Base-by-base conservation (phyloP, 1,284 basidiomycete genomes). In the Ceratobasidium theobromae region DNA sequence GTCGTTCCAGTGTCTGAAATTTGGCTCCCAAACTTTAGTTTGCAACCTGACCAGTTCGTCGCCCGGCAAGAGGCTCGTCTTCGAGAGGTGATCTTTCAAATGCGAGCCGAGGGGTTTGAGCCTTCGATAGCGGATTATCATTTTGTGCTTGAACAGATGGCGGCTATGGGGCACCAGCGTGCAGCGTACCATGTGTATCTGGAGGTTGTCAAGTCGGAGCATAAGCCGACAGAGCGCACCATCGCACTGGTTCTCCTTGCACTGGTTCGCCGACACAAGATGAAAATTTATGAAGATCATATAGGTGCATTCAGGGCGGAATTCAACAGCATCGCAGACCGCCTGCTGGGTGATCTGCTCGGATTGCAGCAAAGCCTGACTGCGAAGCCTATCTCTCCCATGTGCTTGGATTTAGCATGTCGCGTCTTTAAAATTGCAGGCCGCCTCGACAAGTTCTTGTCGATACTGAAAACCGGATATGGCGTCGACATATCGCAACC, bases 401-500 rank as follows among this genome's bases (percentile, higher is more conserved):
- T 78, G 60, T 85, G 83, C 70, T 77, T 89, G 65, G 89, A 91
- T 74, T 75, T 89, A 54, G 78, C 78, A 3, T 76, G 87, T 46
- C 85, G 88, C 16, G 81, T 91, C 66, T 76, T 89, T 70, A 87
- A 86, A 76, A 84, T 85, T 69, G 84, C 83, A 0, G 72, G 81
- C 49, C 82, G 87, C 72, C 73, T 77, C 62, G 76, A 79, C 33
- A 78, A 78, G 0, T 87, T 88, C 73, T 33, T 62, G 16, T 30
- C 45, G 2, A 40, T 90, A 33, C 74, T 91, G 77, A 84, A 82
- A 71, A 75, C 81, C 69, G 84, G 81, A 18, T 92, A 91, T 72
- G 88, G 85, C 0, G 81, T 92, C 64, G 89, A 92, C 75, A 73
- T 91, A 54, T 78, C 81, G 11, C 86, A 85, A 72, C 88, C 88